Percentiles rank a stretch among this genome's conserved stretches.
Evolutionary conservation across 768 basidiomycete genomes (phyloP).

Genomic region (Boletus coccyginus): DNA sequence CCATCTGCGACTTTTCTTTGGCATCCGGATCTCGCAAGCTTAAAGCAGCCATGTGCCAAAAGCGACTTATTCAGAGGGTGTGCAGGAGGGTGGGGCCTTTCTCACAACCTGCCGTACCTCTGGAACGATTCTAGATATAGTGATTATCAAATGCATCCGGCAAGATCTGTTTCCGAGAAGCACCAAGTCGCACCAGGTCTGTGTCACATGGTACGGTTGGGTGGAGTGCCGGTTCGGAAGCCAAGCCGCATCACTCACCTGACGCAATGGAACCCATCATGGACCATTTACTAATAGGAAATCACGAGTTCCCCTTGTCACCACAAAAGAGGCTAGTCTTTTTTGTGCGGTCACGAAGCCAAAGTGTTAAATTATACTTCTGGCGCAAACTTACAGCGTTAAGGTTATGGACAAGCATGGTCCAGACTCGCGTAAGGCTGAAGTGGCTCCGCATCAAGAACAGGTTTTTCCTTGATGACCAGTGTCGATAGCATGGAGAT

Average conservation of each 20-base stretch:
- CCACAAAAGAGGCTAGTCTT: conserved; percentile 6
- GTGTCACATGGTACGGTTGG: conserved; percentile 3
- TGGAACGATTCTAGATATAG: conserved; percentile 4
- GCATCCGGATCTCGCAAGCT: background rate
- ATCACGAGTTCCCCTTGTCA: background rate
- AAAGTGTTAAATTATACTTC: background rate
- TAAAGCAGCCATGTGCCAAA: conserved; percentile 4
- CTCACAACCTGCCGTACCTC: background rate
- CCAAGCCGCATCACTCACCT: conserved; percentile 7
- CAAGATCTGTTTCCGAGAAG: conserved; percentile 6
- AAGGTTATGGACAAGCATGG: background rate
- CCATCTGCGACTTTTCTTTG: conserved; percentile 9
- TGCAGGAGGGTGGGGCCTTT: background rate
- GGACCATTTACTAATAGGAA: background rate
- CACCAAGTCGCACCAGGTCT: background rate
- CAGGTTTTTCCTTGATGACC: background rate
- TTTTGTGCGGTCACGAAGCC: background rate
- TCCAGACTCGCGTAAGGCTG: background rate
- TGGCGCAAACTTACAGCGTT: background rate
- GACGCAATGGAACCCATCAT: background rate
- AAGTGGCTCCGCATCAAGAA: background rate
- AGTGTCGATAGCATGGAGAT: background rate
- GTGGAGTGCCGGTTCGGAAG: background rate
- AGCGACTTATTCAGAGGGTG: background rate
- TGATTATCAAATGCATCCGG: conserved; percentile 2